phyloP scores from a whole-genome alignment of 2,329 filamentous ascomycete species.

The Zymoseptoria tritici region DNA sequence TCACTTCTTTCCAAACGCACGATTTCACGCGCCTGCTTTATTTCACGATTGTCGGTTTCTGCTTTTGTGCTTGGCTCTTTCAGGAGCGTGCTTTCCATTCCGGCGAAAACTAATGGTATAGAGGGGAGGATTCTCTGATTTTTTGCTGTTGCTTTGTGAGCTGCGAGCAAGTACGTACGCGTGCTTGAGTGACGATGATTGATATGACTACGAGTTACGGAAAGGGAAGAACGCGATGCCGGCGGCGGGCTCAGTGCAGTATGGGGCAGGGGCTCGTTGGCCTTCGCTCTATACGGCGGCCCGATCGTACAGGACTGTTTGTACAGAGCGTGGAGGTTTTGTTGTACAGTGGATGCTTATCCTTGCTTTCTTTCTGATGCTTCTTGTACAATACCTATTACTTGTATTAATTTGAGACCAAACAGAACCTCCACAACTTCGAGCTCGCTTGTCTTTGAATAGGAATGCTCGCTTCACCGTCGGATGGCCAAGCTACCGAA shows the following conservation, averaged over 20 bases:
- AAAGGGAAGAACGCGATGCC: background rate
- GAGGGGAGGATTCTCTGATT: background rate
- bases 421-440: background rate
- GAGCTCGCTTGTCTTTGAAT: background rate
- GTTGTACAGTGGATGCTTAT: background rate
- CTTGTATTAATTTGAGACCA: background rate
- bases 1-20: background rate
- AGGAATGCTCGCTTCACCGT: background rate
- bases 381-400: background rate
- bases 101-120: background rate
- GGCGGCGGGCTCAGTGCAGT: background rate
- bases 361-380: background rate
- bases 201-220: background rate
- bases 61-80: background rate
- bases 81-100: background rate
- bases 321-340: background rate
- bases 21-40: background rate
- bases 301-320: background rate
- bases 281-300: background rate
- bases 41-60: background rate
- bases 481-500: background rate
- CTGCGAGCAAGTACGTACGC: background rate
- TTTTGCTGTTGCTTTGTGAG: background rate
- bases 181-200: background rate
- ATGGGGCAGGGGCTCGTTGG: background rate